phyloP scores from a whole-genome alignment of 23 red algal genomes.

The Gracilariopsis chorda region DNA sequence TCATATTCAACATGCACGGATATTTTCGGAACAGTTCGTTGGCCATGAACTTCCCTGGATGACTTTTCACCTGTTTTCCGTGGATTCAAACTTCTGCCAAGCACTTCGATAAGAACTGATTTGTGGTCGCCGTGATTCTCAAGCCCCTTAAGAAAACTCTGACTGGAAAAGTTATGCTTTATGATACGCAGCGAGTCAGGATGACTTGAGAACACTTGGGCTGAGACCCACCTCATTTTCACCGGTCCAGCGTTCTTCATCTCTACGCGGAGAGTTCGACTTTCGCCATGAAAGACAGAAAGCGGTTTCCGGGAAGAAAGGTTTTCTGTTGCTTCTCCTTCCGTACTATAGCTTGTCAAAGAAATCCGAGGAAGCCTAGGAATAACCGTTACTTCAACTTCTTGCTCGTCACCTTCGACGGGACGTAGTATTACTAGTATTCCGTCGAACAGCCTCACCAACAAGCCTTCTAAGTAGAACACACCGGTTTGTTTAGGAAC shows the following conservation, averaged over 20 bases:
- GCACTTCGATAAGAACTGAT: constrained; percentile 32
- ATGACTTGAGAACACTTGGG: constrained; percentile 16
- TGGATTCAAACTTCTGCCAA: neutral
- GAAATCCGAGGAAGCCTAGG: constrained; percentile 17
- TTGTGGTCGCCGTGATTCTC: constrained; percentile 22
- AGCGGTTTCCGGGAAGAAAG: constrained; percentile 9
- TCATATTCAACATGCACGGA: constrained; percentile 49
- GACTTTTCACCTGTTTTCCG: neutral
- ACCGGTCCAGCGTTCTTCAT: constrained; percentile 51
- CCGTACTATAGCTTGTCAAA: constrained; percentile 24
- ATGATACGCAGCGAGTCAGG: constrained; percentile 11
- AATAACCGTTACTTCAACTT: constrained; percentile 23
- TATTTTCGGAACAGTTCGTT: neutral
- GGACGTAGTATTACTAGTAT: constrained; percentile 44
- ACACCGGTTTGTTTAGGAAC: constrained; percentile 52
- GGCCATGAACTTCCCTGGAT: neutral
- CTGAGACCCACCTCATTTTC: constrained; percentile 25
- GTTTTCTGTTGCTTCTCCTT: constrained; percentile 17
- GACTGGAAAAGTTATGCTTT: constrained; percentile 1
- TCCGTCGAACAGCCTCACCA: constrained; percentile 66
- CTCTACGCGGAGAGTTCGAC: constrained; percentile 13
- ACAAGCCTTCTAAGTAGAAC: constrained; percentile 38
- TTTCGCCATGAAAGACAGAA: constrained; percentile 10
- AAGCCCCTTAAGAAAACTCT: constrained; percentile 1
- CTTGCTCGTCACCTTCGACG: neutral